Evolutionary conservation across 2,329 filamentous ascomycete species (phyloP), one percentile per base, ranked within the genome.

Genomic region (Colletotrichum gloeosporioides): DNA sequence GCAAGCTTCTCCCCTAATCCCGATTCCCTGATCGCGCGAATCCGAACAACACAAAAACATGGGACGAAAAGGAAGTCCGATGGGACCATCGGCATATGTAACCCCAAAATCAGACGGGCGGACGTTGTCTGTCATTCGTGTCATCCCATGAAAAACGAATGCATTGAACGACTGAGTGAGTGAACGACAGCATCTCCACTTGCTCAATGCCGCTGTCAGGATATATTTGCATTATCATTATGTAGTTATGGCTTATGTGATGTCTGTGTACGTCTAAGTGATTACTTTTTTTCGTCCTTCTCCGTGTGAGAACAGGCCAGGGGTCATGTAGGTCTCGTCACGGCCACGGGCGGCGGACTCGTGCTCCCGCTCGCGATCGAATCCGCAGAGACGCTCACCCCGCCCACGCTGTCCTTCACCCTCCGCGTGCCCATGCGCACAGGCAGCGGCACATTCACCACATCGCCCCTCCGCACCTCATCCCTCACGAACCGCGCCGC

Each of bases 181-280:
- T n/a, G n/a, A n/a, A n/a, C n/a, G n/a, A 44, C 18, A 44, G 39
- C 39, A 49, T n/a, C 39, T 49, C 39, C 39, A 49, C 39, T 49
- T 49, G 39, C 15, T 57, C 53, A 57, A 57, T 57, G 53, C 53
- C n/a, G n/a, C 53, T 57, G 49, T 27, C 27, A 8, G 66, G 36
- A 62, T 53, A n/a, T n/a, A 31, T 31, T 53, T 55, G 36, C 25
- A 73, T 69, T 73, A 69, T 62, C 71, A 68, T 73, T 69, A 61
- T 31, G 59, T 15, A 34, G 59, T 62, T 61, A 39, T 64, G 15
- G 12, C 22, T 39, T 29, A 39, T n/a, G 39, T n/a, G 39, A n/a
- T 49, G 18, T n/a, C 0, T 49, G 39, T 49, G 39, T 49, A 49
- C 61, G 61, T 39, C 31, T 64, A 39, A 36, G 2, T 18, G 31